These are phyloP conservation scores for Ceratocystis papillata DNA, from an alignment of 2,329 filamentous ascomycete genomes.

Conservation along the genomic window DNA sequence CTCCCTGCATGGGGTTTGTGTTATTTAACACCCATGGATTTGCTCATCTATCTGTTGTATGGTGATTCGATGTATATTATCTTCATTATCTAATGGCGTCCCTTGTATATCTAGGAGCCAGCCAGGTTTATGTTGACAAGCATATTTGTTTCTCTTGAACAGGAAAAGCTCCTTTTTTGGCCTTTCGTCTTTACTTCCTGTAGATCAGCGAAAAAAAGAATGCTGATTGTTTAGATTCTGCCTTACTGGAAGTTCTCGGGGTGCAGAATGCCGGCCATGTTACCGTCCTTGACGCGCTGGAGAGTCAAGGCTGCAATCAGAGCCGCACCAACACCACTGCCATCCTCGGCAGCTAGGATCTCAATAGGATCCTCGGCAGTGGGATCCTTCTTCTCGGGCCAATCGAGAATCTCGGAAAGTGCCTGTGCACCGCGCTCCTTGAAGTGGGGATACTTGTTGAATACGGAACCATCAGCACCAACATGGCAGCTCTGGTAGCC, in stretches of 20 bases:
- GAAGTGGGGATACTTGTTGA: constrained; percentile 99
- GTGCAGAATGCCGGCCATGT: constrained; percentile 53
- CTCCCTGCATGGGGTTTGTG: neutral
- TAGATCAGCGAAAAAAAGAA: neutral
- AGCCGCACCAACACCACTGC: constrained; percentile 71
- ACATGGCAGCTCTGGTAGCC: constrained; percentile 79
- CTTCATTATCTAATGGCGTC: neutral
- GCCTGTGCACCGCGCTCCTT: constrained; percentile 83
- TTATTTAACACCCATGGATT: neutral
- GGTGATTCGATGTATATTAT: neutral
- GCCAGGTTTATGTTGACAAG: constrained; percentile 1
- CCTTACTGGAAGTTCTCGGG: constrained; percentile 45
- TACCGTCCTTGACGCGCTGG: constrained; percentile 53
- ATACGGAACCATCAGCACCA: constrained; percentile 91
- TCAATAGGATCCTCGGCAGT: constrained; percentile 79
- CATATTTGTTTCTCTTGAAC: neutral
- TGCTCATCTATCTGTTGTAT: neutral
- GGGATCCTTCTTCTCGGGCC: constrained; percentile 51
- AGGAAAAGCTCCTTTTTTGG: neutral
- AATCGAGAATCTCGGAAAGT: constrained; percentile 89
- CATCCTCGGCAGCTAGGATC: constrained; percentile 84
- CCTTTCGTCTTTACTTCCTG: neutral
- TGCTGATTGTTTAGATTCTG: neutral
- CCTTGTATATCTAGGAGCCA: neutral
- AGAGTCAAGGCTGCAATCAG: constrained; percentile 70